phyloP scores from a whole-genome alignment of 495 filamentous ascomycete genomes.

The Annulohypoxylon moriforme region DNA sequence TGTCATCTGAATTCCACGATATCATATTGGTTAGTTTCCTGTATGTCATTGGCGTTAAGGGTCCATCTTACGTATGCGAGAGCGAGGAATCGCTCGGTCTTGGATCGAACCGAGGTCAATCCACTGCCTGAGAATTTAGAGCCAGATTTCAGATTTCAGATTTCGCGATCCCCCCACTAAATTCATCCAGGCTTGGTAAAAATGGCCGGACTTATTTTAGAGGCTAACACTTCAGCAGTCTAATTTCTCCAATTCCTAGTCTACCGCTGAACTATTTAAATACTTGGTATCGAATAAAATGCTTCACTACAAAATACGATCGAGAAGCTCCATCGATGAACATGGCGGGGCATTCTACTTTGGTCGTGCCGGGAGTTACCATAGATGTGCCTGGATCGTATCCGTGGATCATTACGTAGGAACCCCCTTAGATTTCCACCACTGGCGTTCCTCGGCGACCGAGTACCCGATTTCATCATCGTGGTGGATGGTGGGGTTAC shows the following conservation, averaged over 20 bases:
- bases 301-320: background rate
- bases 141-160: background rate
- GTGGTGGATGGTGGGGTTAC: constrained; percentile 10
- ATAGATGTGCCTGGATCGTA: constrained; percentile 17
- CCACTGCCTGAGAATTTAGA: background rate
- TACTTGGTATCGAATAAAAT: background rate
- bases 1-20: background rate
- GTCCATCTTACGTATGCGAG: background rate
- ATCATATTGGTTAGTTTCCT: background rate
- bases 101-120: constrained; percentile 37
- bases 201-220: background rate
- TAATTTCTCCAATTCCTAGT: background rate
- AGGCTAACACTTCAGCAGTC: constrained; percentile 1
- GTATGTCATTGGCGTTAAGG: background rate
- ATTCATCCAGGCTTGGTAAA: background rate
- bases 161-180: background rate
- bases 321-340: background rate
- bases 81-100: constrained; percentile 20
- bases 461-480: constrained; percentile 28
- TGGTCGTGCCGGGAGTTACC: background rate
- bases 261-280: too few relatives aligned
- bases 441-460: constrained; percentile 32
- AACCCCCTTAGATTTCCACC: constrained; percentile 13
- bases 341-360: background rate
- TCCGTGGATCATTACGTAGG: constrained; percentile 7